These are phyloP conservation scores for Yueomyces sp. DNA, from an alignment of 1,139 yeast genomes.

Conservation along the genomic window DNA sequence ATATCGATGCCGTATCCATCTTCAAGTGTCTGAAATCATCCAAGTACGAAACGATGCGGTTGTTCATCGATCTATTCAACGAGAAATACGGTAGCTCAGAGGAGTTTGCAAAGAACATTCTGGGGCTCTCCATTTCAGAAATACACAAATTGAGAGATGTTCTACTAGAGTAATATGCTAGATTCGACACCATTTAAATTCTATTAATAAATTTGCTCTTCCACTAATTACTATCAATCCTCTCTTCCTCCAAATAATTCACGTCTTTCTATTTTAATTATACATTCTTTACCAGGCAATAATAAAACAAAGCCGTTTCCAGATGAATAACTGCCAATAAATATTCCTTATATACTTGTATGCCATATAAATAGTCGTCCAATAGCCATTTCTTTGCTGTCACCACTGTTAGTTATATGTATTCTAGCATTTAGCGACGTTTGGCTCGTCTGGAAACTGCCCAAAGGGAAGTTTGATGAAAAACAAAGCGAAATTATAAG, in stretches of 20 bases:
- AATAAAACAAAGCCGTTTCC: no score
- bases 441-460: no score
- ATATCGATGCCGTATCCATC: conserved; percentile 19
- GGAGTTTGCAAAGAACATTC: conserved; percentile 33
- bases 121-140: conserved; percentile 40
- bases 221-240: background rate
- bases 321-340: no score
- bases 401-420: no score
- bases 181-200: background rate
- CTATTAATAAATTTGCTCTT: background rate
- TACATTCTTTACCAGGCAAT: background rate
- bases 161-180: conserved; percentile 3
- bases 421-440: no score
- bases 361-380: no score
- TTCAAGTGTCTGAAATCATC: conserved; percentile 47
- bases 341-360: no score
- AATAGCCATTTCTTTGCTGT: no score
- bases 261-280: no score
- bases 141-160: conserved; percentile 33
- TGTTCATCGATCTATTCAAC: conserved; percentile 39
- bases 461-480: no score
- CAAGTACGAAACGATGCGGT: conserved; percentile 61
- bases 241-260: background rate
- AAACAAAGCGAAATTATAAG: no score
- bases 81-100: conserved; percentile 44